Evolutionary conservation across 768 basidiomycete genomes (phyloP).

Genomic region (Suillus cothurnatus): DNA sequence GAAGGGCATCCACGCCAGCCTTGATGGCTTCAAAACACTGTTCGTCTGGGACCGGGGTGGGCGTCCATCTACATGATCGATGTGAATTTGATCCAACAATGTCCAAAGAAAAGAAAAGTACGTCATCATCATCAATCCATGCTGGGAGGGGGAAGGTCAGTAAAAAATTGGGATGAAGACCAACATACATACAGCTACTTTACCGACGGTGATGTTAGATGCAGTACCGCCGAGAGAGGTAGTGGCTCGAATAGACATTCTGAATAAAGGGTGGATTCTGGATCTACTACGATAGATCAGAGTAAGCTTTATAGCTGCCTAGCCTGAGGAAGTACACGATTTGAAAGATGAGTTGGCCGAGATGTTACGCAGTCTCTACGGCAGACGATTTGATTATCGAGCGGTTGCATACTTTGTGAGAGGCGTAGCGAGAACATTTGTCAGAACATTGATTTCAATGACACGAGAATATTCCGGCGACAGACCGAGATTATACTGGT

Average conservation of each 20-base stretch:
- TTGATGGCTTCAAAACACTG: constrained; percentile 65
- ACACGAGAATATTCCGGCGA: too few species aligned
- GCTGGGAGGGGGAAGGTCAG: constrained; percentile 15
- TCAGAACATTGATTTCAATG: background rate
- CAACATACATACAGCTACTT: constrained; percentile 2
- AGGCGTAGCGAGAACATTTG: background rate
- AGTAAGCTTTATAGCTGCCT: background rate
- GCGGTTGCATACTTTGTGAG: background rate
- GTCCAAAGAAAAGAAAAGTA: constrained; percentile 23
- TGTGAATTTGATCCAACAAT: background rate
- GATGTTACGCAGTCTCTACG: background rate
- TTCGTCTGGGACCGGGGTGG: constrained; percentile 52
- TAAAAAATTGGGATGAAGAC: background rate
- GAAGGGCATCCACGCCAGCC: constrained; percentile 45
- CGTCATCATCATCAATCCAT: constrained; percentile 61
- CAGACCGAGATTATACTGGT: too few species aligned
- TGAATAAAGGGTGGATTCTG: background rate
- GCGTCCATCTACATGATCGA: constrained; percentile 39
- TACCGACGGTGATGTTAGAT: background rate
- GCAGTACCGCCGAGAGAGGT: constrained; percentile 32
- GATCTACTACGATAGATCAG: background rate
- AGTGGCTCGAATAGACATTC: constrained; percentile 33
- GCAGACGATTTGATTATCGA: background rate
- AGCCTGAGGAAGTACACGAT: too few species aligned
- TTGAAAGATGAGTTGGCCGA: background rate